Evolutionary conservation across 2,329 filamentous ascomycete genomes (phyloP).

Genomic region (Stachybotrys chlorohalonatus): DNA sequence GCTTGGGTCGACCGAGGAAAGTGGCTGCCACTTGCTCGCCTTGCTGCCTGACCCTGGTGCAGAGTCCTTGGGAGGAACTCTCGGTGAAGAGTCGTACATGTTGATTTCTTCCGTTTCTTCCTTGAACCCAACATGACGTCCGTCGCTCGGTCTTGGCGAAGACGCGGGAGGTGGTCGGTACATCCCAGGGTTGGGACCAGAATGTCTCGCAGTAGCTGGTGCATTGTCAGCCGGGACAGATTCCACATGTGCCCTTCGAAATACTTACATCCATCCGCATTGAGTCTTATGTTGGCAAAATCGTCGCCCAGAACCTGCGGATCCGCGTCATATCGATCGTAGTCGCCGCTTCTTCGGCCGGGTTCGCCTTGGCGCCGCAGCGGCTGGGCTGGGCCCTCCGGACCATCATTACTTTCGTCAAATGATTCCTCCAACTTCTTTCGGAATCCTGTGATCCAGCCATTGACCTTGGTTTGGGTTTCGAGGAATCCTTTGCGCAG

Average conservation of each 20-base stretch:
- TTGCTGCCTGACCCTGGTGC: slow-evolving; percentile 44
- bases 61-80: slow-evolving; percentile 41
- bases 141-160: slow-evolving; percentile 39
- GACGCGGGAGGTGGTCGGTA: slow-evolving; percentile 60
- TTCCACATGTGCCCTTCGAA: not conserved
- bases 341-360: slow-evolving; percentile 70
- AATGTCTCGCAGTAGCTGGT: not conserved
- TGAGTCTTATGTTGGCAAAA: slow-evolving; percentile 63
- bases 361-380: slow-evolving; percentile 49
- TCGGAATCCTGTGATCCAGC: slow-evolving; percentile 83
- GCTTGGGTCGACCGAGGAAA: slow-evolving; percentile 71
- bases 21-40: slow-evolving; percentile 92
- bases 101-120: slow-evolving; percentile 68
- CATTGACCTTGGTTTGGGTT: slow-evolving; percentile 86
- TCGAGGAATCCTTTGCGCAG: slow-evolving; percentile 90
- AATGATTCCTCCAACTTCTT: slow-evolving; percentile 91
- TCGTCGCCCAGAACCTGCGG: slow-evolving; percentile 85
- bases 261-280: slow-evolving; percentile 50
- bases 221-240: slow-evolving; percentile 9
- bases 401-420: slow-evolving; percentile 40
- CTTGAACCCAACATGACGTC: slow-evolving; percentile 48
- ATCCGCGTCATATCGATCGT: slow-evolving; percentile 89
- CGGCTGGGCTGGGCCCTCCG: slow-evolving; percentile 35
- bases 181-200: slow-evolving; percentile 58
- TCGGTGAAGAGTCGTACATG: slow-evolving; percentile 60